Evolutionary conservation across 2,329 filamentous ascomycete species (phyloP), one percentile per base, ranked within the genome.

Genomic region (Immersiporthe knoxdaviesiana): DNA sequence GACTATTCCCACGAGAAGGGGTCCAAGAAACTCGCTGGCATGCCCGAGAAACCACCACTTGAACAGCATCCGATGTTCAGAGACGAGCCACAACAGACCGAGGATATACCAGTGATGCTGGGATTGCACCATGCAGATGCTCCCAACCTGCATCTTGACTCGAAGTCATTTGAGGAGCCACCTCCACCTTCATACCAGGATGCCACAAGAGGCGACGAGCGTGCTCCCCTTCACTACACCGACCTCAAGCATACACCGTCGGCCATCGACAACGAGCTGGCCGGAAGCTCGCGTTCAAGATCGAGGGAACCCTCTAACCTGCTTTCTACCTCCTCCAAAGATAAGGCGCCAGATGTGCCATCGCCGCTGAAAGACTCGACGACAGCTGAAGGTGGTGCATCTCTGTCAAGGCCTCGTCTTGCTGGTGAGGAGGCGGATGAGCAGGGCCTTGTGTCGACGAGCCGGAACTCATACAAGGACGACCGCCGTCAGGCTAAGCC

Each of bases 171-270:
- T 24, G 8, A n/a, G 2, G 35, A 62, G n/a, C n/a, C 39, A 44
- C 35, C 59, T 16, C 59, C 59, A 27, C 59, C 59, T 41, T 62
- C 59, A 16, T 62, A 62, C 11, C 32, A 62, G 21, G 59, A 62
- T 44, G 59, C 59, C 18, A 62, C 59, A 41, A 30, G 37, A 44
- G 12, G 39, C n/a, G 10, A 44, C 5, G 24, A 41, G 21, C 35
- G 24, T 41, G 10, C n/a, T 18, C 59, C 18, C 12, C 3, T 11
- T 24, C 24, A 27, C n/a, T 27, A 41, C 14, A 16, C 37, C 21
- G 59, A 44, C 5, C 3, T 44, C 10, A 62, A 62, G 37, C 24
- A 41, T 41, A 6, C 59, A 27, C n/a, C 10, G 18, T 16, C 37
- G 6, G 7, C 3, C 59, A 3, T 41, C 6, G 37, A 21, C 6